These are phyloP conservation scores for Lophium mytilinum DNA, from an alignment of 495 filamentous ascomycete genomes.

Conservation along the genomic window DNA sequence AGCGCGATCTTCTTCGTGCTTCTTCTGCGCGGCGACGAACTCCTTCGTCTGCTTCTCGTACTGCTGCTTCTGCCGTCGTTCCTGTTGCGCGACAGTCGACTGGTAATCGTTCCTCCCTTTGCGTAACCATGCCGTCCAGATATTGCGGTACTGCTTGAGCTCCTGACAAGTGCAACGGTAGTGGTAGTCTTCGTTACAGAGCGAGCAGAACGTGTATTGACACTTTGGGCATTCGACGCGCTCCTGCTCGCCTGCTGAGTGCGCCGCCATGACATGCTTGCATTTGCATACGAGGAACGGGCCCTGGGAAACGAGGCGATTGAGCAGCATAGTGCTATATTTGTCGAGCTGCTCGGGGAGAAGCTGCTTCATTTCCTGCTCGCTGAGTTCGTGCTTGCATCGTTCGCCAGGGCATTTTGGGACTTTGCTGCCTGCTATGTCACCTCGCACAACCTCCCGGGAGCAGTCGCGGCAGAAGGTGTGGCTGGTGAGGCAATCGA, in stretches of 20 bases:
- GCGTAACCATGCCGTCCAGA: neutral
- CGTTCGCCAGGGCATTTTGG: neutral
- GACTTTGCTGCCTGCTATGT: neutral
- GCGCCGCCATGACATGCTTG: neutral
- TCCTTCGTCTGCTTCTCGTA: slow-evolving; percentile 2
- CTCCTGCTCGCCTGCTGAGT: neutral
- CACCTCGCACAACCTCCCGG: neutral
- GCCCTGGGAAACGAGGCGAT: neutral
- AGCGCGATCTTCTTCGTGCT: neutral
- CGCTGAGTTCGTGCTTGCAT: neutral
- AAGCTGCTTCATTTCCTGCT: neutral
- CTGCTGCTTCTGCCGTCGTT: neutral
- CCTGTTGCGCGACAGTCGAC: neutral
- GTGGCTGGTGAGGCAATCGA: neutral
- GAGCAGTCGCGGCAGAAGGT: neutral
- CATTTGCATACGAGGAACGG: neutral
- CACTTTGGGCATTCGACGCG: neutral
- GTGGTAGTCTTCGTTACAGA: slow-evolving; percentile 1
- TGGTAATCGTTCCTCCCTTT: neutral
- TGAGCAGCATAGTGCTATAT: neutral
- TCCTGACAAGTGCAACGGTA: slow-evolving; percentile 1
- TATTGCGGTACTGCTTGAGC: slow-evolving; percentile 1
- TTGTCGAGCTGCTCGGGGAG: neutral
- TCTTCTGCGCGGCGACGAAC: neutral
- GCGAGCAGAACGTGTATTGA: neutral